These are phyloP conservation scores for Deinandra increscens DNA, from an alignment of 129 eudicot species.

Conservation along the genomic window DNA sequence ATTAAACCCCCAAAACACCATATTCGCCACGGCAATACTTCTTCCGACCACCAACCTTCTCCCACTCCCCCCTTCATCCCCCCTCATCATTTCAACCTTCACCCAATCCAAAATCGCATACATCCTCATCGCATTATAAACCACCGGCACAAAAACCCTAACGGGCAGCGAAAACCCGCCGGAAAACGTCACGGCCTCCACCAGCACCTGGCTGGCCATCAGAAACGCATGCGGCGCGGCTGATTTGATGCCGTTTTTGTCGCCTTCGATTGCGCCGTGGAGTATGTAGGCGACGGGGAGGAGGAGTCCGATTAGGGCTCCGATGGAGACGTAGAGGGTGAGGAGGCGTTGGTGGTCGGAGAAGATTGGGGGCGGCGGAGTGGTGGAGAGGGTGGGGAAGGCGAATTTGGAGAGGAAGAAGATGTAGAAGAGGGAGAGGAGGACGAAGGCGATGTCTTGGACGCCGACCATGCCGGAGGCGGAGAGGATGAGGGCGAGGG, in stretches of 20 bases:
- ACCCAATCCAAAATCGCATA: constrained; percentile 63
- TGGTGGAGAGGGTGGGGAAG: constrained; percentile 44
- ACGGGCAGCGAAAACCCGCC: constrained; percentile 68
- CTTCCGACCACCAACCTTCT: constrained; percentile 56
- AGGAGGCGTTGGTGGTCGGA: constrained; percentile 38
- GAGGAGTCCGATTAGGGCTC: constrained; percentile 54
- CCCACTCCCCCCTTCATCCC: constrained; percentile 25
- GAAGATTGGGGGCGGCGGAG: constrained; percentile 42
- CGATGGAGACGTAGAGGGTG: constrained; percentile 38
- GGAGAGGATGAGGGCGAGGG: constrained; percentile 54
- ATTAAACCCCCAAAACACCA: constrained; percentile 79
- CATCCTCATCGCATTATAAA: constrained; percentile 68
- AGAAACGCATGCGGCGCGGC: constrained; percentile 77
- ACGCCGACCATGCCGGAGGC: constrained; percentile 57
- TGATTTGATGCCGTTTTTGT: constrained; percentile 61
- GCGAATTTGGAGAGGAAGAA: constrained; percentile 54
- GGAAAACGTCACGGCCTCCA: constrained; percentile 65
- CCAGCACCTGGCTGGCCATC: constrained; percentile 60
- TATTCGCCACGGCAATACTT: constrained; percentile 52
- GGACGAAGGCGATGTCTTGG: constrained; percentile 49
- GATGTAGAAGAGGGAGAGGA: constrained; percentile 57
- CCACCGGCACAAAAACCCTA: constrained; percentile 79
- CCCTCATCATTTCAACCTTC: constrained; percentile 43
- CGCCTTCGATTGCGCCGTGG: constrained; percentile 56
- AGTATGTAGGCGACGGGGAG: constrained; percentile 63